Evolutionary conservation across 805 yeast species (phyloP).

Genomic region (Saturnispora galanensis): DNA sequence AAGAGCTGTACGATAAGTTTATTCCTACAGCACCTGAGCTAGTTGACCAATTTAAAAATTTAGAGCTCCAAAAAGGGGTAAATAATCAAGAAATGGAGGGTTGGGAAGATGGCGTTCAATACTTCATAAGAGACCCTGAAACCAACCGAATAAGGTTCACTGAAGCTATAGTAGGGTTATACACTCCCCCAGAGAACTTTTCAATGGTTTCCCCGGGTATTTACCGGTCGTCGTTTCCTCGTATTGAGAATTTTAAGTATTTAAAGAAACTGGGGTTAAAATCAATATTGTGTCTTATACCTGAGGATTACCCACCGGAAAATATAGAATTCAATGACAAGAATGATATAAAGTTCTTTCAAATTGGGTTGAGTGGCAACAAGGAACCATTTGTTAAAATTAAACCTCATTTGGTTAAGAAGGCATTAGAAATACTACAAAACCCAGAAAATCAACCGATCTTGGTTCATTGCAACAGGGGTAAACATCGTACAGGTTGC

Average conservation of each 20-base stretch:
- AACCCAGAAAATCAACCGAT: conserved; percentile 88
- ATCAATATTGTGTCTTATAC: conserved; percentile 73
- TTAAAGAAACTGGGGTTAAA: conserved; percentile 53
- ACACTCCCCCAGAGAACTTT: conserved; percentile 83
- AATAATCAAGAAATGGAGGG: not conserved
- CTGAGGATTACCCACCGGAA: conserved; percentile 83
- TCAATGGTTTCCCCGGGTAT: conserved; percentile 70
- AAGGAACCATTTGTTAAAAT: conserved; percentile 88
- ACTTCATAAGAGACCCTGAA: not conserved
- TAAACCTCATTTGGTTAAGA: conserved; percentile 54
- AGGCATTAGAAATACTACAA: conserved; percentile 70
- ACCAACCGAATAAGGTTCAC: conserved; percentile 10
- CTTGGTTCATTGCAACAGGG: conserved; percentile 89
- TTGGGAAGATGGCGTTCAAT: not conserved
- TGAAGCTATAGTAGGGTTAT: conserved; percentile 9
- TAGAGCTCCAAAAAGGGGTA: not conserved
- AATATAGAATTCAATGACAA: conserved; percentile 53
- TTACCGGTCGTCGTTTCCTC: conserved; percentile 85
- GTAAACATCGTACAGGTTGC: conserved; percentile 96
- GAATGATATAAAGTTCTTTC: conserved; percentile 62
- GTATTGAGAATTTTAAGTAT: conserved; percentile 70
- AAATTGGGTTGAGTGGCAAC: conserved; percentile 90
- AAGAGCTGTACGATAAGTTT: conserved; percentile 24
- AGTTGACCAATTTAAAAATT: conserved; percentile 15
- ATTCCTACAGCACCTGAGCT: conserved; percentile 20